Conservation (phyloP, 2,329 filamentous ascomycete genomes). For the Paraphaeosphaeria minitans region DNA sequence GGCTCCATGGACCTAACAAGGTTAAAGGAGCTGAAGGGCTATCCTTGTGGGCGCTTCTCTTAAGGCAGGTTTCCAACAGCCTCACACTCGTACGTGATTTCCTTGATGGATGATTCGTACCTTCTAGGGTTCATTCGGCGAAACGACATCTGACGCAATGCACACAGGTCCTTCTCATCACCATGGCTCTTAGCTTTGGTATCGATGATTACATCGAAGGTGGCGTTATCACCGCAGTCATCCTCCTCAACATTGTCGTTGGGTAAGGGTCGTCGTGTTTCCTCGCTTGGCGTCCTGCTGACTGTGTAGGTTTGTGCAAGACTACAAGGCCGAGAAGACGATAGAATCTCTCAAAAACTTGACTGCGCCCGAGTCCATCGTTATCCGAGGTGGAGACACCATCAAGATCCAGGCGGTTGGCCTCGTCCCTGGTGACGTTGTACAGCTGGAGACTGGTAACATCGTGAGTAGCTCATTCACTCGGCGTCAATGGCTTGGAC, state of each 20-base stretch:
- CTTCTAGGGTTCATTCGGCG: constrained; percentile 1
- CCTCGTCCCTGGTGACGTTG: constrained; percentile 48
- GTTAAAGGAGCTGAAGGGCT: constrained; percentile 73
- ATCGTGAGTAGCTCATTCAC: constrained; percentile 45
- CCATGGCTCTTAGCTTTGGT: constrained; percentile 70
- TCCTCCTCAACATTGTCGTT: constrained; percentile 70
- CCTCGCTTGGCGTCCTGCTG: background rate
- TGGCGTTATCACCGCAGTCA: constrained; percentile 67
- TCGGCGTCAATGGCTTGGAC: background rate
- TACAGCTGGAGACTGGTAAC: constrained; percentile 57
- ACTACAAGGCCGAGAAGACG: constrained; percentile 54
- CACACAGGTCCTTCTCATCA: constrained; percentile 71
- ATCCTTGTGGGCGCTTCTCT: constrained; percentile 75
- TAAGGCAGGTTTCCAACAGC: constrained; percentile 79
- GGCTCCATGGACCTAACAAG: constrained; percentile 70
- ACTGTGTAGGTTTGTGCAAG: constrained; percentile 52
- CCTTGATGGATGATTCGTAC: constrained; percentile 9
- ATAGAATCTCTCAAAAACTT: constrained; percentile 49
- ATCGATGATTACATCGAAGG: constrained; percentile 69
- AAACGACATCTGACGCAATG: constrained; percentile 4
- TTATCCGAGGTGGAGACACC: constrained; percentile 43
- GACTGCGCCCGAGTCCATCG: constrained; percentile 46
- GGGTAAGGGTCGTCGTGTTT: constrained; percentile 54
- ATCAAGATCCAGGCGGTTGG: constrained; percentile 44
- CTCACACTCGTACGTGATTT: constrained; percentile 64